phyloP scores from a whole-genome alignment of 768 basidiomycete species.

The Termitomyces sp. region DNA sequence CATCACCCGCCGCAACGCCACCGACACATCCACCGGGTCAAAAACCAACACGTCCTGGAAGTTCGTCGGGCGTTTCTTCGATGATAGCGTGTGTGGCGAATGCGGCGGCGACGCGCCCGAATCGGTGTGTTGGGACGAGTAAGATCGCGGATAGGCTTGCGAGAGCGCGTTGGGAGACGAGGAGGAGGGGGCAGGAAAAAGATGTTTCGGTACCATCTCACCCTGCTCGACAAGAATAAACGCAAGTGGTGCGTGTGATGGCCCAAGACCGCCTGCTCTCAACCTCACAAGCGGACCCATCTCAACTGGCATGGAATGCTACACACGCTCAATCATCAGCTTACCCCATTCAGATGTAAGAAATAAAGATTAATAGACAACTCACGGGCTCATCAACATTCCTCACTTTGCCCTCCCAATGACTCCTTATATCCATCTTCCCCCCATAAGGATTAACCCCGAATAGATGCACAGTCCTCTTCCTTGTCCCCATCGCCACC shows the following conservation, averaged over 20 bases:
- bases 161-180: slow-evolving; percentile 8
- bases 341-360: no score
- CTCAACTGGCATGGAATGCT: slow-evolving; percentile 50
- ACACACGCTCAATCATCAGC: not conserved
- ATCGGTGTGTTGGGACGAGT: slow-evolving; percentile 17
- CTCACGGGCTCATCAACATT: slow-evolving; percentile 46
- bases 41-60: slow-evolving; percentile 67
- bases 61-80: slow-evolving; percentile 27
- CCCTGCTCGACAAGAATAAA: slow-evolving; percentile 48
- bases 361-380: slow-evolving; percentile 4
- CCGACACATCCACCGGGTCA: slow-evolving; percentile 49
- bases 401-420: slow-evolving; percentile 50
- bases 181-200: slow-evolving; percentile 22
- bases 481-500: slow-evolving; percentile 61
- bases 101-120: slow-evolving; percentile 16
- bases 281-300: slow-evolving; percentile 54
- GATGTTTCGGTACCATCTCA: slow-evolving; percentile 31
- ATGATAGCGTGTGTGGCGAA: slow-evolving; percentile 13
- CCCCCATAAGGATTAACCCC: slow-evolving; percentile 76
- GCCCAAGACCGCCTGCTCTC: slow-evolving; percentile 17
- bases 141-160: slow-evolving; percentile 5
- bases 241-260: slow-evolving; percentile 33
- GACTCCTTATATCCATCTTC: slow-evolving; percentile 52
- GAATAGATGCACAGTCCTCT: slow-evolving; percentile 67
- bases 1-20: slow-evolving; percentile 50